Base-by-base conservation (phyloP, 2,329 filamentous ascomycete genomes). In the Passalora sequoiae region DNA sequence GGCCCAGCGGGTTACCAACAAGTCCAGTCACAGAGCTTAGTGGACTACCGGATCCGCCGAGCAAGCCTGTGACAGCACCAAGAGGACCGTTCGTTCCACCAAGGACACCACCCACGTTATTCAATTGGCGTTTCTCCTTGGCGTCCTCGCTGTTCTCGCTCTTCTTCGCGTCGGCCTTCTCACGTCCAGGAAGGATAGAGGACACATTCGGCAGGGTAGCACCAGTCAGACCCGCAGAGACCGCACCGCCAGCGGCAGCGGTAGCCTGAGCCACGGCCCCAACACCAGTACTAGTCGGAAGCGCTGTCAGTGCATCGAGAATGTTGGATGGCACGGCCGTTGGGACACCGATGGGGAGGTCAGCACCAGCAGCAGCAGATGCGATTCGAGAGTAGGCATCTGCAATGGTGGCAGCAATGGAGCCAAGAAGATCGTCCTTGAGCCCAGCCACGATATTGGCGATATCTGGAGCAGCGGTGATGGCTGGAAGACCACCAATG, bases 1-100 rank as follows among this genome's bases (percentile, higher is more conserved):
- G 30, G 25, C 24, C 22, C 21, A 43, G 35, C 6, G 39, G 33
- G 35, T 43, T n/a, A n/a, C n/a, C n/a, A n/a, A n/a, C n/a, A n/a
- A n/a, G n/a, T n/a, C n/a, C n/a, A n/a, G n/a, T n/a, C n/a, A n/a
- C n/a, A n/a, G n/a, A n/a, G n/a, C n/a, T n/a, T n/a, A n/a, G n/a
- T n/a, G n/a, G n/a, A n/a, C n/a, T 47, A 30, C 39, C 38, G 24
- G 32, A 17, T 16, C 7, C 38, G 21, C 38, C 35, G 13, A 47
- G 24, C 3, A 38, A 16, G 13, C 45, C 40, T 28, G 41, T 43
- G 20, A 44, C 10, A 9, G 40, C 21, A 16, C 40, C 40, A 8
- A 48, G 36, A 15, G 16, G 13, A 7, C 35, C 35, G 6, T 8
- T 25, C 8, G n/a, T 9, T 7, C 6, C 20, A 15, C n/a, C 12